Conservation (phyloP, 2,329 filamentous ascomycete species). For the Cryphonectria japonica region DNA sequence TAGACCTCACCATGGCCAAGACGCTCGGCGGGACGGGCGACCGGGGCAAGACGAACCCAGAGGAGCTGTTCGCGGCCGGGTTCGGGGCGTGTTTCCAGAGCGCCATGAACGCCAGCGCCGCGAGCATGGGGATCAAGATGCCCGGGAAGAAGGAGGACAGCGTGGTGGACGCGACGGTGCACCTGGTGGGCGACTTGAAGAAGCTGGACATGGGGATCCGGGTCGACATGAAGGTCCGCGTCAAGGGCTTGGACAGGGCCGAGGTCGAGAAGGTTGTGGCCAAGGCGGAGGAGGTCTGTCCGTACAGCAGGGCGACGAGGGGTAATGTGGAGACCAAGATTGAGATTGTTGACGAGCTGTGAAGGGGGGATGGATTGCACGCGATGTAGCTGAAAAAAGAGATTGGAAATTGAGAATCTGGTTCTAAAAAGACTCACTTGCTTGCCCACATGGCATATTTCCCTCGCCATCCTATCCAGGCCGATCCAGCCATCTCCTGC, state of each 20-base stretch:
- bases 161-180: conserved; percentile 46
- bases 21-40: conserved; percentile 45
- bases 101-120: conserved; percentile 49
- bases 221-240: conserved; percentile 47
- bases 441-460: not conserved
- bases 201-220: conserved; percentile 48
- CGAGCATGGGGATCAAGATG: conserved; percentile 45
- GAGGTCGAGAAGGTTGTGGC: conserved; percentile 36
- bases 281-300: conserved; percentile 36
- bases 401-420: not conserved
- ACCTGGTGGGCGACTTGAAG: conserved; percentile 50
- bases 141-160: conserved; percentile 42
- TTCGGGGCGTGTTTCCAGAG: conserved; percentile 53
- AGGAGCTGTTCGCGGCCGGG: conserved; percentile 52
- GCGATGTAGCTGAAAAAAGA: not conserved
- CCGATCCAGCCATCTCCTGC: not conserved
- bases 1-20: conserved; percentile 48
- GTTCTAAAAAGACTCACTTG: not conserved
- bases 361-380: not conserved
- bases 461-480: not conserved
- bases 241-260: conserved; percentile 35
- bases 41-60: conserved; percentile 48
- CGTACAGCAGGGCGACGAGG: conserved; percentile 36
- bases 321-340: conserved; percentile 37
- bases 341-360: conserved; percentile 30